Base-by-base conservation (phyloP, 169 alveolate genomes). In the Condylostoma magnum region DNA sequence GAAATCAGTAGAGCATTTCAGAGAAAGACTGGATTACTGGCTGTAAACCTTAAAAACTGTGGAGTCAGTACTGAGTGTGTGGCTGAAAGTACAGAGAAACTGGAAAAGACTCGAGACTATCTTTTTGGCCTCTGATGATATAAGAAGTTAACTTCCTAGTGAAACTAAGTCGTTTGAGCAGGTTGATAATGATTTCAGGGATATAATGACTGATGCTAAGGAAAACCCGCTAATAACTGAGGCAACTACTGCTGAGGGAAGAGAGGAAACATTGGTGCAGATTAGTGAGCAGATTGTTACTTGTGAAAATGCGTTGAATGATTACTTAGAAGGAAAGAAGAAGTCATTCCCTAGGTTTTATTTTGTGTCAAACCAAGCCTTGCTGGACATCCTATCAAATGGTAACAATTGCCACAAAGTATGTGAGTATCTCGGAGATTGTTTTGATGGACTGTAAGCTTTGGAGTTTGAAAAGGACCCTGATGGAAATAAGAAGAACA, bases 321-420 rank as follows among this genome's bases (percentile, higher is more conserved):
- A 97, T 51, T 97, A 96, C 83, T 83, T 96, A 71, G 99, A 95
- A 67, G 93, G 95, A 77, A 95, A 96, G 89, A 96, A 96, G 90
- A 96, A 95, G 90, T 90, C 95, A 1, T 94, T 95, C 94, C 98
- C 99, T 2, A 94, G 99, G 37, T 97, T 97, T 86, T 97, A 97
- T 86, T 97, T 97, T 90, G 94, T 94, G 18, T 95, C 99, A 3
- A 97, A 97, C 77, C 96, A 94, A 77, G 98, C 98, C 0, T 80
- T 97, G 80, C 80, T 97, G 37, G 97, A 95, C 43, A 97, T 97
- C 70, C 90, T 97, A 48, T 91, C 98, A 41, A 95, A 95, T 76
- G 98, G 98, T 37, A 94, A 94, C 80, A 92, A 93, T 79, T 98
- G 99, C 6, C 87, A 94, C 60, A 94, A 82, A 51, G 97, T 96